Evolutionary conservation across 75 land plant genomes (phyloP).

Genomic region (Cunninghamia lanceolata): DNA sequence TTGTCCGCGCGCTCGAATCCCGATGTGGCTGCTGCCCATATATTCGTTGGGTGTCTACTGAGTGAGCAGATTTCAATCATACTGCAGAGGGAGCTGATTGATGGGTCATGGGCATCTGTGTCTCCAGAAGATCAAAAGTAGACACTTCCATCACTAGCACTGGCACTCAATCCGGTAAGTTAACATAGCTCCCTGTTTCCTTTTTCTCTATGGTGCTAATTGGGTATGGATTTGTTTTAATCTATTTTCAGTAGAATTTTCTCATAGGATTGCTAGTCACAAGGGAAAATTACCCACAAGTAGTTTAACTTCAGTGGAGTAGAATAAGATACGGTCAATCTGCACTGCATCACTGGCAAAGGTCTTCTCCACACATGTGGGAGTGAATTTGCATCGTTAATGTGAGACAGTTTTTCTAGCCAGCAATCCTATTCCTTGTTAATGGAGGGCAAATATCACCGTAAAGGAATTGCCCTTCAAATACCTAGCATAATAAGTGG

Average conservation of each 20-base stretch:
- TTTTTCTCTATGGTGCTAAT: not conserved
- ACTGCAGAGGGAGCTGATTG: conserved; percentile 3
- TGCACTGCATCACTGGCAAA: not conserved
- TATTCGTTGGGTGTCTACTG: not conserved
- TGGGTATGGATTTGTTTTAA: not conserved
- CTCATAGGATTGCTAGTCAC: not conserved
- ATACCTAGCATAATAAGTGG: not conserved
- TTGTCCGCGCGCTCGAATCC: not conserved
- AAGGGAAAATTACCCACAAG: not conserved
- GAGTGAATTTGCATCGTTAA: not conserved
- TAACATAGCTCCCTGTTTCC: not conserved
- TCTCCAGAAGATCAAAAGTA: conserved; percentile 16
- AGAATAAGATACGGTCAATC: not conserved
- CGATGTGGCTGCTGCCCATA: not conserved
- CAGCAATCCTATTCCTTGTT: not conserved
- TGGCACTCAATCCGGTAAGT: conserved; percentile 13
- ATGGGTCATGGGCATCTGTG: conserved; percentile 19
- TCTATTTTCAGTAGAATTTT: not conserved
- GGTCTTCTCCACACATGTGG: not conserved
- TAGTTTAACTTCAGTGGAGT: not conserved
- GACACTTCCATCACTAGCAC: conserved; percentile 16
- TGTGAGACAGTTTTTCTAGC: not conserved
- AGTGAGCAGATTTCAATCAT: not conserved
- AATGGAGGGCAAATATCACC: not conserved
- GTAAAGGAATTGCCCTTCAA: not conserved